Base-by-base conservation (phyloP, 208 protist species). In the Crithidia bombi region DNA sequence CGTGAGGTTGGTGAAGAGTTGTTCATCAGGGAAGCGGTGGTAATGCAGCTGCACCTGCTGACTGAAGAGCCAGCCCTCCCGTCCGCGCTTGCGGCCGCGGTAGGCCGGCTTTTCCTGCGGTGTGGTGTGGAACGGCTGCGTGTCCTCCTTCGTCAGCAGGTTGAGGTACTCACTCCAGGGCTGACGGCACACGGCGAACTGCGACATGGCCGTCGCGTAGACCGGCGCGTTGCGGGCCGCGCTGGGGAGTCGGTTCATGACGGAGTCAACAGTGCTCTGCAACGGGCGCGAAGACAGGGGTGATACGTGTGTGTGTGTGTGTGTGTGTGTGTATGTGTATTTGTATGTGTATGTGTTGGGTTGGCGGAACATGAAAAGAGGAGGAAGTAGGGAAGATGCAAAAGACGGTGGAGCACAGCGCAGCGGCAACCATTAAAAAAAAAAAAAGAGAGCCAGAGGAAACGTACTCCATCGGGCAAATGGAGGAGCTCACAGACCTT, bases 41-140 rank as follows among this genome's bases (percentile, higher is more conserved):
- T 96, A 96, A 72, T 96, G 91, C 49, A 96, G 80, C 67, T 96
- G 91, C 38, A 96, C 91, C 55, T 93, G 87, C 75, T 96, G 88
- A 12, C 83, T 81, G 79, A 96, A 94, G 35, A 94, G 77, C 91
- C 91, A 96, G 5, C 89, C 91, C 58, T 94, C 87, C 33, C 91
- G 85, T 0, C 91, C 91, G 26, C 87, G 84, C 71, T 94, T 92
- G 56, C 87, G 80, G 1, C 91, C 91, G 19, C 91, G 77, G 69
- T 94, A 96, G 32, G 89, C 89, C 17, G 91, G 91, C 54, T 83
- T 75, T 65, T 96, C 91, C 57, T 94, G 88, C 49, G 74, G 80
- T 52, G 79, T 77, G 49, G 80, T 82, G 78, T 93, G 86, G 69
- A 81, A 93, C 12, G 91, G 91, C 52, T 75, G 82, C 28, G 79